Evolutionary conservation across 257 asterid species (phyloP).

Genomic region (Lavandula angustifolia): DNA sequence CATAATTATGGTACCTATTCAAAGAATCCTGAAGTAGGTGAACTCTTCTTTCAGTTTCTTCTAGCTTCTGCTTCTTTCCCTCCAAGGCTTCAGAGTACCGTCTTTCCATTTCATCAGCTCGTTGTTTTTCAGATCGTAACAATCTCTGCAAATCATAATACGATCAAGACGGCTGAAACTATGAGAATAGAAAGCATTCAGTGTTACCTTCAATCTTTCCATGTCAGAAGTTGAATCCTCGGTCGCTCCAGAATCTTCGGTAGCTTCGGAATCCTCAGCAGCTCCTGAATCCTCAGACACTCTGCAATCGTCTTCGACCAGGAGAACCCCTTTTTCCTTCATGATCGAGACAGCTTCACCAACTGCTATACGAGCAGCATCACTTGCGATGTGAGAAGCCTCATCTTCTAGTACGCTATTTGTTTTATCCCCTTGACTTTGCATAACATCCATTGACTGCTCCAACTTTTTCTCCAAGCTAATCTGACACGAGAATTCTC

Average conservation of each 20-base stretch:
- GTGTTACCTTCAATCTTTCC: slow-evolving; percentile 66
- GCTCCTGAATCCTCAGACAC: slow-evolving; percentile 39
- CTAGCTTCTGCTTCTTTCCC: slow-evolving; percentile 71
- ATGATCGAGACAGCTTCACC: slow-evolving; percentile 63
- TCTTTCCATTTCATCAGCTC: slow-evolving; percentile 73
- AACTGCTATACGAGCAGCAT: slow-evolving; percentile 53
- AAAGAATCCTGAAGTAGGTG: slow-evolving; percentile 94
- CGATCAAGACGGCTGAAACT: slow-evolving; percentile 22
- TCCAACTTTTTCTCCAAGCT: slow-evolving; percentile 71
- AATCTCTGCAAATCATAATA: slow-evolving; percentile 43
- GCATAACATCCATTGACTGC: slow-evolving; percentile 51
- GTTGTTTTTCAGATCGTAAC: slow-evolving; percentile 62
- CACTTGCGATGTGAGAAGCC: slow-evolving; percentile 21
- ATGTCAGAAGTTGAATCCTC: slow-evolving; percentile 54
- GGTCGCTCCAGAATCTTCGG: slow-evolving; percentile 34
- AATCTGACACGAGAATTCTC: slow-evolving; percentile 50
- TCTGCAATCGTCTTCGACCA: slow-evolving; percentile 40
- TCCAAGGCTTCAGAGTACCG: slow-evolving; percentile 61
- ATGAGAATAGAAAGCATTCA: slow-evolving; percentile 18
- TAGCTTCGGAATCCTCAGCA: slow-evolving; percentile 30
- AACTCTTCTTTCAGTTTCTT: slow-evolving; percentile 89
- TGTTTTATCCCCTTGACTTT: slow-evolving; percentile 57
- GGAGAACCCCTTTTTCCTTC: slow-evolving; percentile 49
- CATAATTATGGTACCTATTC: slow-evolving; percentile 58
- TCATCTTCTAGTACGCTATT: slow-evolving; percentile 9